These are phyloP conservation scores for Podospora australis DNA, from an alignment of 495 filamentous ascomycete genomes.

Conservation along the genomic window DNA sequence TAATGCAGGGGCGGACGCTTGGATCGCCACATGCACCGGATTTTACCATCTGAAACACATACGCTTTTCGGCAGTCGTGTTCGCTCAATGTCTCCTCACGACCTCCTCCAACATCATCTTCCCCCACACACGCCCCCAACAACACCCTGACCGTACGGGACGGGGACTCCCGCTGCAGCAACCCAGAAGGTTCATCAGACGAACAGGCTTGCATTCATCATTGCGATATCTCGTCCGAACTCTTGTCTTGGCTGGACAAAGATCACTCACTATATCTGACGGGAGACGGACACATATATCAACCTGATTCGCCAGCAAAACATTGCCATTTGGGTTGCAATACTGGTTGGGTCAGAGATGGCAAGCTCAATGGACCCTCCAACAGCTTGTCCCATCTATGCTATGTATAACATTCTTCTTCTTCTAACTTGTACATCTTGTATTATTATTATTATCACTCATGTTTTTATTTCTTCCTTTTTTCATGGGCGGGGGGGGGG, in stretches of 20 bases:
- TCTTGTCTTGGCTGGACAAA: constrained; percentile 1
- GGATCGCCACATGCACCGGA: constrained; percentile 16
- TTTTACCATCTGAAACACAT: constrained; percentile 20
- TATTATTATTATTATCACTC: background rate
- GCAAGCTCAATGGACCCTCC: no score
- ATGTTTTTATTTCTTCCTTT: background rate
- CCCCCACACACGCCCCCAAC: background rate
- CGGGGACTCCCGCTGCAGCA: background rate
- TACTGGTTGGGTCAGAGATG: no score
- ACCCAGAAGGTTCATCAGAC: no score
- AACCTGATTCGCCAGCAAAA: no score
- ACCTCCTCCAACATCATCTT: background rate
- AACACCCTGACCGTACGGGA: background rate
- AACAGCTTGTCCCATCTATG: background rate
- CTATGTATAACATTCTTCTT: background rate
- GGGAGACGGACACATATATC: no score
- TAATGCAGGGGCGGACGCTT: constrained; percentile 25
- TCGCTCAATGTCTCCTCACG: constrained; percentile 3
- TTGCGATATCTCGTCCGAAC: no score
- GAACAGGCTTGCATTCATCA: no score
- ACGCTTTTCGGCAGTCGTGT: constrained; percentile 8
- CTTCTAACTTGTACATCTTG: background rate
- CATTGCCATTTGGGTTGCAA: no score
- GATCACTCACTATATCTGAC: no score
- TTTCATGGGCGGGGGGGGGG: no score